Percentiles rank a stretch among this genome's conserved stretches.
These are phyloP conservation scores for Thalassiosira mediterranea DNA, from an alignment of 352 stramenopile genomes.

Conservation along the genomic window DNA sequence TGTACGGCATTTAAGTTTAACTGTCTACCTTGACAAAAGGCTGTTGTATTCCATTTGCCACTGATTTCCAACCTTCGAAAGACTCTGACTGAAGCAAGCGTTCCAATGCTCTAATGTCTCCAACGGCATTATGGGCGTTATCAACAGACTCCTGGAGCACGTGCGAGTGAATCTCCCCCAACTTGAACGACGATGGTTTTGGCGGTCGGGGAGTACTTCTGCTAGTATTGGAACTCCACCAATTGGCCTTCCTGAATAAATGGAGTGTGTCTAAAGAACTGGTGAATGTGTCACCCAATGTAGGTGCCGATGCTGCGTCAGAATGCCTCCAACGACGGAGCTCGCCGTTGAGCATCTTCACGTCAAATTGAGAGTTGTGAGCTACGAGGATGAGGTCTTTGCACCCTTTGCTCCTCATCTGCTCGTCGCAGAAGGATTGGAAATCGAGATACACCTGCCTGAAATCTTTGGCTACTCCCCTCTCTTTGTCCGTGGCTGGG, in stretches of 20 bases:
- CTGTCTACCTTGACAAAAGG: slow-evolving; percentile 5
- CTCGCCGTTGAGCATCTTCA: slow-evolving; percentile 49
- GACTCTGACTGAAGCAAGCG: slow-evolving; percentile 23
- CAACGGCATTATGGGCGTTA: slow-evolving; percentile 54
- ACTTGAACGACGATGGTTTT: slow-evolving; percentile 34
- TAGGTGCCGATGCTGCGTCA: slow-evolving; percentile 5
- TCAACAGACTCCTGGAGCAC: slow-evolving; percentile 31
- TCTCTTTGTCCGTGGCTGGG: slow-evolving; percentile 10
- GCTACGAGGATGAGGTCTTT: slow-evolving; percentile 30
- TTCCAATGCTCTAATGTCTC: slow-evolving; percentile 53
- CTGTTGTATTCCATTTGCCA: slow-evolving; percentile 21
- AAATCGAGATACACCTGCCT: slow-evolving; percentile 44
- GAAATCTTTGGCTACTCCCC: slow-evolving; percentile 30
- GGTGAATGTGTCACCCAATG: slow-evolving; percentile 30
- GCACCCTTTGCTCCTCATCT: slow-evolving; percentile 9
- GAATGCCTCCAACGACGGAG: slow-evolving; percentile 30
- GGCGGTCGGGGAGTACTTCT: not conserved
- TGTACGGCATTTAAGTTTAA: not conserved
- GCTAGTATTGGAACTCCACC: slow-evolving; percentile 36
- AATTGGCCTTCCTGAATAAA: slow-evolving; percentile 29
- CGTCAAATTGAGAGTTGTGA: slow-evolving; percentile 54
- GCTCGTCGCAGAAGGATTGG: slow-evolving; percentile 37
- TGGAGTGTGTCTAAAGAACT: slow-evolving; percentile 46
- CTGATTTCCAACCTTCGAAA: slow-evolving; percentile 35
- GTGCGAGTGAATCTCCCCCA: slow-evolving; percentile 35